A percentile compares a stretch with the other conserved stretches of the same genome.
phyloP scores from a whole-genome alignment of 257 asterid species.

The Plantago ovata region DNA sequence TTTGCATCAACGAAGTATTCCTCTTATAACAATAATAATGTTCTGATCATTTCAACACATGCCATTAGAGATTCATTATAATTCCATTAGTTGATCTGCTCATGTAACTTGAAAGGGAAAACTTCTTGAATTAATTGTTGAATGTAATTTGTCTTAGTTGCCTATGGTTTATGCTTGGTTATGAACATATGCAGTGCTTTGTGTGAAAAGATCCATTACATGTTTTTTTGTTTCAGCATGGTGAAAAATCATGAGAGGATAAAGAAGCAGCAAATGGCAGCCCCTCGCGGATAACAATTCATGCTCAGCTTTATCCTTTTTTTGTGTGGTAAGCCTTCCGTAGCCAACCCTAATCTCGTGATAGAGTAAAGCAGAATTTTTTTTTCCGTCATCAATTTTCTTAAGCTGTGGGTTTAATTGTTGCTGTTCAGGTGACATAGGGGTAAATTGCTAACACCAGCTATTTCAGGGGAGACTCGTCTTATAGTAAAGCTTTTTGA shows the following conservation, averaged over 20 bases:
- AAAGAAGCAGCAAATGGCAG: constrained; percentile 97
- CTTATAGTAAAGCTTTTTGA: too few relatives aligned
- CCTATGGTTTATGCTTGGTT: constrained; percentile 1
- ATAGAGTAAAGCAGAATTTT: too few relatives aligned
- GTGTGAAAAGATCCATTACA: constrained; percentile 3
- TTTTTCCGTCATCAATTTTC: neutral
- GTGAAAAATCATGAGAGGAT: constrained; percentile 77
- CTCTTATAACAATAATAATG: too few relatives aligned
- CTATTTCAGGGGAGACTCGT: too few relatives aligned
- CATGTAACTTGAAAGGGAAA: too few relatives aligned
- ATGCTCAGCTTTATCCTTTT: neutral
- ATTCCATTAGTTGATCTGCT: neutral
- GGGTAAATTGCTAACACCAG: neutral
- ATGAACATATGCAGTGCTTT: neutral
- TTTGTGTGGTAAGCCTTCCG: neutral
- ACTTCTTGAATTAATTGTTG: neutral
- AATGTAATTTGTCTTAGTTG: neutral
- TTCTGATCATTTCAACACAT: neutral
- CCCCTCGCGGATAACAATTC: constrained; percentile 65
- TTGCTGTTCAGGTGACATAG: neutral
- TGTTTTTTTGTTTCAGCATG: constrained; percentile 53
- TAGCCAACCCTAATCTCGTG: too few relatives aligned
- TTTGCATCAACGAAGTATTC: too few relatives aligned
- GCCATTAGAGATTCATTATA: neutral
- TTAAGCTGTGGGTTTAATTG: too few relatives aligned